Percentiles rank a stretch among this genome's conserved stretches.
Evolutionary conservation across 1,139 yeast species (phyloP).

Genomic region (Kurtzmaniella quercitrusa): DNA sequence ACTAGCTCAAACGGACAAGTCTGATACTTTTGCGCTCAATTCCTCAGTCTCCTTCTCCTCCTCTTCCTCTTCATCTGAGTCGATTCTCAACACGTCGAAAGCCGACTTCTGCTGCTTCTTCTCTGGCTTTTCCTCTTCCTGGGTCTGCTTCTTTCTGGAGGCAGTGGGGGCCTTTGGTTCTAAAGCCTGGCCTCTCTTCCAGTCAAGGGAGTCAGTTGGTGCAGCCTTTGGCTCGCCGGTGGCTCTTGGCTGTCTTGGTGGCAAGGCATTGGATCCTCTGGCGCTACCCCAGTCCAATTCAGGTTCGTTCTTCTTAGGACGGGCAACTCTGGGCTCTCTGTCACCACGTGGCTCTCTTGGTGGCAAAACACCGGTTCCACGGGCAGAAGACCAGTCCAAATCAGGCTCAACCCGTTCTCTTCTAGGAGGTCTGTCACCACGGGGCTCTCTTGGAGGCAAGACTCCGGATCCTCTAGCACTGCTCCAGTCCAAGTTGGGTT

Average conservation of each 20-base stretch:
- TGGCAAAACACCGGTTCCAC: constrained; percentile 16
- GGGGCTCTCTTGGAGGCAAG: constrained; percentile 28
- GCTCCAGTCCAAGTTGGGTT: constrained; percentile 46
- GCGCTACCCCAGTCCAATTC: constrained; percentile 62
- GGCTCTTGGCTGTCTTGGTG: constrained; percentile 19
- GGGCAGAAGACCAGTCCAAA: constrained; percentile 40
- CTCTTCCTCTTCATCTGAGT: constrained; percentile 48
- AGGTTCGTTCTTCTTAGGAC: constrained; percentile 37
- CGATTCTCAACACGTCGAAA: constrained; percentile 63
- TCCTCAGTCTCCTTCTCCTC: constrained; percentile 14
- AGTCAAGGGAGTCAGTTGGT: constrained; percentile 12
- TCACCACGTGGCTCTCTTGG: constrained; percentile 16
- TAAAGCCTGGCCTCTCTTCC: constrained; percentile 30
- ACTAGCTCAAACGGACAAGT: constrained; percentile 2
- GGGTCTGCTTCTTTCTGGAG: constrained; percentile 11
- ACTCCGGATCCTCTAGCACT: constrained; percentile 18
- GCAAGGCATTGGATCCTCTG: constrained; percentile 33
- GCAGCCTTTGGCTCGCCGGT: constrained; percentile 8
- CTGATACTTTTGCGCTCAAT: constrained; percentile 3
- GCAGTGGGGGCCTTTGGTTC: constrained; percentile 18
- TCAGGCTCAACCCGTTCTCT: constrained; percentile 32
- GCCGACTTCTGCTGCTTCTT: constrained; percentile 52
- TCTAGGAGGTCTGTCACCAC: constrained; percentile 25
- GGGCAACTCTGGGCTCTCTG: constrained; percentile 32
- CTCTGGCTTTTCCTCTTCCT: constrained; percentile 23